These are phyloP conservation scores for Fusarium sp. DNA, from an alignment of 2,329 filamentous ascomycete species.

Conservation along the genomic window DNA sequence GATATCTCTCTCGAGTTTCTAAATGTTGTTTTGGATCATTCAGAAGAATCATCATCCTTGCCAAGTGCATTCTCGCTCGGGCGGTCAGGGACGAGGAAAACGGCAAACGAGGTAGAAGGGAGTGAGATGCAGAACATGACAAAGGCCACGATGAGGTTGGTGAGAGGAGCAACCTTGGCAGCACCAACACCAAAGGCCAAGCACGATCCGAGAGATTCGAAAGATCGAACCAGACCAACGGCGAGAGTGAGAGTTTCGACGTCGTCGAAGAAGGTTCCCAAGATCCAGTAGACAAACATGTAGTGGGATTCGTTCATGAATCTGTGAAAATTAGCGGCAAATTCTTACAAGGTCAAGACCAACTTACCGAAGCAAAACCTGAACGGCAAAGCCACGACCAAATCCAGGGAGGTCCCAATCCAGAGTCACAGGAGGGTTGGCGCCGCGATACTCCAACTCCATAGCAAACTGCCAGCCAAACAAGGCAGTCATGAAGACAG, in stretches of 20 bases:
- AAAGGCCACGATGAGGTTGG: conserved; percentile 61
- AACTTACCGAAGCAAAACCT: conserved; percentile 58
- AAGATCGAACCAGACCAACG: conserved; percentile 60
- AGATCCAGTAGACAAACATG: conserved; percentile 65
- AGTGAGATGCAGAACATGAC: conserved; percentile 59
- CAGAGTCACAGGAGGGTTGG: conserved; percentile 53
- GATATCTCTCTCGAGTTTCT: background rate
- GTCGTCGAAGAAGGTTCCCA: conserved; percentile 64
- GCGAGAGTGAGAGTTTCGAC: conserved; percentile 63
- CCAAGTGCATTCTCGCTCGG: conserved; percentile 27
- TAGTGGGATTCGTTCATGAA: conserved; percentile 65
- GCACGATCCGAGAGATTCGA: conserved; percentile 61
- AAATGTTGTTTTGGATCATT: background rate
- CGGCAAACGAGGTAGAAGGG: conserved; percentile 51
- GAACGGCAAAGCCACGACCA: conserved; percentile 59
- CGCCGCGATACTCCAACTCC: conserved; percentile 57
- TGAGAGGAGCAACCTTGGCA: conserved; percentile 57
- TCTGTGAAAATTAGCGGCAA: conserved; percentile 19
- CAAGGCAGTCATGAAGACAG: conserved; percentile 55
- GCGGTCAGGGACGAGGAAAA: conserved; percentile 53
- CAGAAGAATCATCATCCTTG: conserved; percentile 9
- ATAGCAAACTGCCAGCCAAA: conserved; percentile 63
- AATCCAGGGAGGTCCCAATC: conserved; percentile 60
- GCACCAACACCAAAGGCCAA: conserved; percentile 62
- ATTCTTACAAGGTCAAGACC: no score